A percentile compares a stretch with the other conserved stretches of the same genome.
Conservation (phyloP, 768 basidiomycete species). For the Termitomyces eurrhizus region DNA sequence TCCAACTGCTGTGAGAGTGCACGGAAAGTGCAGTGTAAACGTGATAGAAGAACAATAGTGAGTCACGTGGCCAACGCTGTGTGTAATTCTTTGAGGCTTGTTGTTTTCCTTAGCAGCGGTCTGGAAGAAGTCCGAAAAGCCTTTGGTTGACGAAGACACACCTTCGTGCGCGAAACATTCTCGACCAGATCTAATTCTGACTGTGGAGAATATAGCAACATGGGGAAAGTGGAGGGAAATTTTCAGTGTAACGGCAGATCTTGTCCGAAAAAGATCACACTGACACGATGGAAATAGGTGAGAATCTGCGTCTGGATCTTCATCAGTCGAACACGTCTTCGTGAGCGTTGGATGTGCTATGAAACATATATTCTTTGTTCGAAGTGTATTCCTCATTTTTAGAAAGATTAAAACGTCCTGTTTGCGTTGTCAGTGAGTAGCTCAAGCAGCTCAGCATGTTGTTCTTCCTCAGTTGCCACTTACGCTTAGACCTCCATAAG, state of each 20-base stretch:
- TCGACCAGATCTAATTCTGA: neutral
- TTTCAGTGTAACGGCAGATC: neutral
- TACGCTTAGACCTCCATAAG: too few relatives aligned
- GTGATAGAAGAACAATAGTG: slow-evolving; percentile 22
- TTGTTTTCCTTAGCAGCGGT: too few relatives aligned
- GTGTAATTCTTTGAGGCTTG: too few relatives aligned
- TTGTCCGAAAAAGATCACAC: neutral
- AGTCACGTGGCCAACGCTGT: neutral
- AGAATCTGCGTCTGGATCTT: neutral
- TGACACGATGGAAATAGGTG: neutral
- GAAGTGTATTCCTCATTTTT: neutral
- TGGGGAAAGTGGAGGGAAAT: neutral
- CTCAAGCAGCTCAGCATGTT: too few relatives aligned
- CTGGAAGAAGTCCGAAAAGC: too few relatives aligned
- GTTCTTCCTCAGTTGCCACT: too few relatives aligned
- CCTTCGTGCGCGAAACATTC: neutral
- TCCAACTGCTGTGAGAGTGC: slow-evolving; percentile 50
- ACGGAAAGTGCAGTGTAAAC: slow-evolving; percentile 62
- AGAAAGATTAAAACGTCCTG: neutral
- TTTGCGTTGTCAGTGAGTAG: neutral
- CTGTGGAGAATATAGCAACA: neutral
- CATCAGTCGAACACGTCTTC: neutral
- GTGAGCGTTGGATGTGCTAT: neutral
- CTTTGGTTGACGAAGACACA: too few relatives aligned
- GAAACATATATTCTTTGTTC: neutral